Evolutionary conservation across 2,329 filamentous ascomycete genomes (phyloP), one percentile per base, ranked within the genome.

Genomic region (Macrophomina phaseolina): DNA sequence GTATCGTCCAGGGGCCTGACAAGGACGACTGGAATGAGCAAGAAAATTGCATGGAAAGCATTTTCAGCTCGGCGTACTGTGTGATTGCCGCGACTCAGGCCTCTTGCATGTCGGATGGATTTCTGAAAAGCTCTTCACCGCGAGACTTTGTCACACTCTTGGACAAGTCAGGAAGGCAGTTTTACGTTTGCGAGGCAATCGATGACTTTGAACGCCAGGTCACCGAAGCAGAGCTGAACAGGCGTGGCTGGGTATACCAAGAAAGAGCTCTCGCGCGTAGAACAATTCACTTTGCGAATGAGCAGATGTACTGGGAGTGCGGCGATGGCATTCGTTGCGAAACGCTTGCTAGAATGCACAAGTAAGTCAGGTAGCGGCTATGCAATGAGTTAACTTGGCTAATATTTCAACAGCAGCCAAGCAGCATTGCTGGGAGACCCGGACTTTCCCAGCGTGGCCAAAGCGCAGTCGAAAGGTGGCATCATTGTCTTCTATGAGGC

Each of bases 231-330:
- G 28, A 46, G 0, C 65, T 75, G 1, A 75, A 72, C 40, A 62
- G 65, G 7, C 68, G 75, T 0, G 75, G 68, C 0, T 77, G 73
- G 75, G 72, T 76, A 0, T 64, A 74, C 1, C 73, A 76, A 56
- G 75, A 76, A 52, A 68, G 69, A 12, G 73, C 70, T 1, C 53
- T 77, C 1, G 70, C 74, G 12, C 70, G 69, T 4, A 64, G 74
- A 6, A 73, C 71, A 1, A 72, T 76, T n/a, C 71, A 72, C 67
- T 76, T 75, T 46, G 71, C 72, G 0, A 58, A 71, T 4, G 66
- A 60, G 8, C 74, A 77, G 46, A 70, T 69, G 0, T 77, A 76
- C 51, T 77, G 69, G 58, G 73, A 76, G 55, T 75, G 75, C 49
- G 69, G 71, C 0, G 2, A 65, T 1, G 36, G 69, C 1, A 64